Base-by-base conservation (phyloP, 352 stramenopile species). In the Globisporangium recalcitrans region DNA sequence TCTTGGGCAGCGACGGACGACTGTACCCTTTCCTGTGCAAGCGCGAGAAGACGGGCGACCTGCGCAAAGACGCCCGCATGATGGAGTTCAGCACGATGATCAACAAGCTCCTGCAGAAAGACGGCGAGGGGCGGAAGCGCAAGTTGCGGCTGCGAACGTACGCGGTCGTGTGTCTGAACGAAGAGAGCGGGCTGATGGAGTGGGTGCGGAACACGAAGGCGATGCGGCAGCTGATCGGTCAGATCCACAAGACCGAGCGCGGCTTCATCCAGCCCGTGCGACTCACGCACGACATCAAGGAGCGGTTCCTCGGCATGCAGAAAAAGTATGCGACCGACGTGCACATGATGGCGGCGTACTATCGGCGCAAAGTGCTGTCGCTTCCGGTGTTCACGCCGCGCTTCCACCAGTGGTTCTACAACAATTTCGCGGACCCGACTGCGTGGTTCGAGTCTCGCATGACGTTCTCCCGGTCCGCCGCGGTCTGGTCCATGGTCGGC, bases 81-180 rank as follows among this genome's bases (percentile, higher is more conserved):
- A 99, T 99, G 93, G 98, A 99, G 74, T 97, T 99, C 58, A 99
- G 98, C 67, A 98, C 90, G 58, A 98, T 99, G 66, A 98, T 99
- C 52, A 99, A 99, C 82, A 95, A 98, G 57, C 77, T 99, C n/a
- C 85, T 99, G 58, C 77, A 95, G 40, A 87, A 86, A 60, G 85
- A 98, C 66, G 77, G 75, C 40, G 96, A 96, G 69, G 90, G 84
- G 0, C 80, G 90, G 13, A 92, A 95, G 60, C 86, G 93, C 10
- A 96, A 96, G 60, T 75, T 99, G 5, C 86, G 95, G 19, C 74
- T 99, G 34, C 88, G 97, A 0, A 99, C 98, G 9, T 99, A 99
- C 74, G 95, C 96, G 4, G 98, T 99, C 4, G 96, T 99, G 14
- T 99, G 96, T 74, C 80, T 99, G 54, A 98, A 98, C 62, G 98